Evolutionary conservation across 23 red algal species (phyloP), one percentile per base, ranked within the genome.

Genomic region (Chondrus crispus): DNA sequence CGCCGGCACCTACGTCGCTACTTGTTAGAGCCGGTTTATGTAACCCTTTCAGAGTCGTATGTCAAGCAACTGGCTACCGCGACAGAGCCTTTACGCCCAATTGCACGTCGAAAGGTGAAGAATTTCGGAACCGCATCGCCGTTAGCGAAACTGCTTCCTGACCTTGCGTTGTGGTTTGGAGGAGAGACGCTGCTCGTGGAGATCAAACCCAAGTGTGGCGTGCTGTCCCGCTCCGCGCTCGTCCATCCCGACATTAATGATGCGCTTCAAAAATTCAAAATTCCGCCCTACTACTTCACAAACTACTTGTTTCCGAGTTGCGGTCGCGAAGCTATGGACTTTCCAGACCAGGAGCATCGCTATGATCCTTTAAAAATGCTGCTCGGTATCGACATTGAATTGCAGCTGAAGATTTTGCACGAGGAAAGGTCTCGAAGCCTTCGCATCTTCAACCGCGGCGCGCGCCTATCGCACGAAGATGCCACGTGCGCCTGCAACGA

Each of bases 111-210:
- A 78, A 28, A 30, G n/a, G 39, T 46, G 3, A 68, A 69, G 33
- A 51, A 75, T 26, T 80, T 90, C 55, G 64, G 71, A 20, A 64
- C 84, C 19, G 60, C 64, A 62, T 40, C 69, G 41, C 51, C 55
- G 44, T 14, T 16, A 37, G 87, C 87, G 33, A 51, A 64, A 12
- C 53, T 90, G 12, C 49, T 46, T 49, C 74, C 74, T 46, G 87
- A 90, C 74, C 26, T 81, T 30, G 87, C 87, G 18, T 81, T 62
- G 36, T 72, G 73, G 71, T 90, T 90, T 63, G 87, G 87, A 42
- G 47, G 47, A 28, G 60, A 79, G 16, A 90, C 87, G 2, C 46
- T 50, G 2, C 50, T 90, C 8, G 87, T 90, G 14, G 87, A 90
- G 54, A 63, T 90, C 71, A 90, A 90, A 37, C 72, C 87, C 14